Evolutionary conservation across 257 asterid species (phyloP).

Genomic region (Nyctanthes arbortristis): DNA sequence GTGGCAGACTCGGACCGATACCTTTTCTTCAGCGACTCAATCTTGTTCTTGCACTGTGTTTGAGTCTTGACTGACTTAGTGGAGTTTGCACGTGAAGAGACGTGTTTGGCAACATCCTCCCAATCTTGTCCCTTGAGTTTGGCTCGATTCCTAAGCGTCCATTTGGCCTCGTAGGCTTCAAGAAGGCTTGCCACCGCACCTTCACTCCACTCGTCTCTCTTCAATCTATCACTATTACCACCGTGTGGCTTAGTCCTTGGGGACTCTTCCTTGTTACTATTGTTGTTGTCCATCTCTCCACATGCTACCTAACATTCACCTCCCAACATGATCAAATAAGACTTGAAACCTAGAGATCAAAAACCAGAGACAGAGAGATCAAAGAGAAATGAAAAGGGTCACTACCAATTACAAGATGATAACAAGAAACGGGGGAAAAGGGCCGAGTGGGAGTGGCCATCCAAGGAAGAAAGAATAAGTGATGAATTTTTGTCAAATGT

Average conservation of each 20-base stretch:
- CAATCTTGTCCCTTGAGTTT: conserved; percentile 91
- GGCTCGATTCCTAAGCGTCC: conserved; percentile 80
- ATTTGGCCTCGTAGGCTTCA: conserved; percentile 76
- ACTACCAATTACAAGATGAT: conserved; percentile 28
- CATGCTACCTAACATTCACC: conserved; percentile 27
- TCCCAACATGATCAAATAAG: conserved; percentile 47
- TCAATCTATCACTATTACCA: conserved; percentile 45
- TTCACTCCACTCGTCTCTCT: conserved; percentile 92
- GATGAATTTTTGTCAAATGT: conserved; percentile 57
- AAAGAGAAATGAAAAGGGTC: conserved; percentile 2
- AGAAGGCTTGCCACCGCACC: conserved; percentile 77
- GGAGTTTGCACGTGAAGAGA: conserved; percentile 44
- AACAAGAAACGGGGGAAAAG: no score
- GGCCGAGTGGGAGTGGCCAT: conserved; percentile 34
- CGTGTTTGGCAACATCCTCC: conserved; percentile 82
- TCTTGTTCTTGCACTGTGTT: conserved; percentile 90
- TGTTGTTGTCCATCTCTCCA: conserved; percentile 58
- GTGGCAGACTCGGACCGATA: conserved; percentile 79
- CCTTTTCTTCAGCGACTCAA: conserved; percentile 93
- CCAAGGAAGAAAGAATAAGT: no score
- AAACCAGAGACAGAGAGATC: no score
- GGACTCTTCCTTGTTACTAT: conserved; percentile 31
- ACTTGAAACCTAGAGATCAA: conserved; percentile 16
- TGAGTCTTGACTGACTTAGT: conserved; percentile 66
- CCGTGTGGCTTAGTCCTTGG: conserved; percentile 42